Evolutionary conservation across 306 rosid genomes (phyloP), one percentile per base, ranked within the genome.

Genomic region (Rosa rugosa): DNA sequence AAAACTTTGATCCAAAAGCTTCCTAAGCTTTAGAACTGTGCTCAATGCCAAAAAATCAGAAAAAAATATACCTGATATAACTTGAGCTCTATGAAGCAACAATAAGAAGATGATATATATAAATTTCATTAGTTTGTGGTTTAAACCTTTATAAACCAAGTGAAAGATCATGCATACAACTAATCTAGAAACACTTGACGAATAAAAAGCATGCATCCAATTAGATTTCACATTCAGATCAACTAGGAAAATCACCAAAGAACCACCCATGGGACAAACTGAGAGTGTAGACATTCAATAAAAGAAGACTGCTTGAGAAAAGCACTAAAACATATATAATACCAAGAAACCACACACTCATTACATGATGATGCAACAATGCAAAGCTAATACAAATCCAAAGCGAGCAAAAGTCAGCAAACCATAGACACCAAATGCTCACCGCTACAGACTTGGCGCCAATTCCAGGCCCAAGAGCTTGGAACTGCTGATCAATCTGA

Each of bases 401-500:
- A 5, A 27, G 31, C 31, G 31, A 27, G 31, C 31, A 27, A 27
- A 27, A 27, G 31, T 27, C 31, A 27, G 31, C 14, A 49, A 49
- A 50, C 42, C 38, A 53, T 18, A 50, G 76, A 64, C 53, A 74
- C 5, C 16, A 79, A 70, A 60, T 76, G 79, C 97, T 88, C 88
- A 94, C 98, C 95, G 86, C 94, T 45, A 88, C 93, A 77, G 93
- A 89, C 83, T 88, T 94, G 77, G 87, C 86, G 14, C 93, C 93
- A 71, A 89, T 81, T 73, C 77, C 97, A 69, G 88, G 79, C 41
- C 97, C 97, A 70, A 94, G 81, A 70, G 95, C 97, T 86, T 91
- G 90, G 81, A 94, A 92, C 87, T 92, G 97, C 85, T 92, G 90
- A n/a, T 84, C 77, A 36, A 94, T 94, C 85, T 94, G 98, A 82